Evolutionary conservation across 2,329 filamentous ascomycete species (phyloP).

Genomic region (Achaetomium macrosporum): DNA sequence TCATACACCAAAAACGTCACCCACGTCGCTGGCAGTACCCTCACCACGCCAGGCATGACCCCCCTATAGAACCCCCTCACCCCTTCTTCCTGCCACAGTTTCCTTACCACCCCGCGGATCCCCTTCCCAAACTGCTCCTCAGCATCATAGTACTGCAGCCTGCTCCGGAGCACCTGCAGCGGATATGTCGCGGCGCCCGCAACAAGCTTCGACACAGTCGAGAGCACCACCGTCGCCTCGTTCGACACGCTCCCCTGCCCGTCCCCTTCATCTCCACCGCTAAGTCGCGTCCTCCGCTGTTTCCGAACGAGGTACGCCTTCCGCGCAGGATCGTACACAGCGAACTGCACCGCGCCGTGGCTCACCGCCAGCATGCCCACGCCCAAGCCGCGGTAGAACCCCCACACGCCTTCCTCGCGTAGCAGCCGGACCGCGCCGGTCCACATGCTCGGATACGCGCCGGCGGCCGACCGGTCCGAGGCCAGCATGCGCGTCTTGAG

Average conservation of each 20-base stretch:
- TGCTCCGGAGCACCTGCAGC: slow-evolving; percentile 84
- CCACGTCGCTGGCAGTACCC: slow-evolving; percentile 91
- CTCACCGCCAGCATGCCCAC: slow-evolving; percentile 81
- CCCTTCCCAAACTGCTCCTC: slow-evolving; percentile 67
- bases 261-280: not conserved
- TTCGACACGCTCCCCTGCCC: slow-evolving; percentile 48
- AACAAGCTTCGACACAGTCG: slow-evolving; percentile 75
- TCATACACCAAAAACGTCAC: slow-evolving; percentile 97
- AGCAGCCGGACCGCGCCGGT: slow-evolving; percentile 64
- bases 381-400: slow-evolving; percentile 82
- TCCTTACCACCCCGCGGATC: slow-evolving; percentile 60
- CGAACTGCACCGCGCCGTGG: slow-evolving; percentile 93
- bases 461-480: slow-evolving; percentile 64
- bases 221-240: slow-evolving; percentile 73
- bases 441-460: slow-evolving; percentile 75
- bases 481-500: slow-evolving; percentile 97
- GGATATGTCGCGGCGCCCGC: slow-evolving; percentile 90
- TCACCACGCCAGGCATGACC: slow-evolving; percentile 77
- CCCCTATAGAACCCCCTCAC: slow-evolving; percentile 85
- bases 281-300: slow-evolving; percentile 9
- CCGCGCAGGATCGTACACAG: slow-evolving; percentile 76
- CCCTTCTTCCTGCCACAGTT: slow-evolving; percentile 77
- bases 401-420: slow-evolving; percentile 63
- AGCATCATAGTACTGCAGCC: slow-evolving; percentile 85
- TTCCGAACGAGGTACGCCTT: slow-evolving; percentile 48